Evolutionary conservation across 805 yeast genomes (phyloP).

Genomic region (Monosporozyma servazzii): DNA sequence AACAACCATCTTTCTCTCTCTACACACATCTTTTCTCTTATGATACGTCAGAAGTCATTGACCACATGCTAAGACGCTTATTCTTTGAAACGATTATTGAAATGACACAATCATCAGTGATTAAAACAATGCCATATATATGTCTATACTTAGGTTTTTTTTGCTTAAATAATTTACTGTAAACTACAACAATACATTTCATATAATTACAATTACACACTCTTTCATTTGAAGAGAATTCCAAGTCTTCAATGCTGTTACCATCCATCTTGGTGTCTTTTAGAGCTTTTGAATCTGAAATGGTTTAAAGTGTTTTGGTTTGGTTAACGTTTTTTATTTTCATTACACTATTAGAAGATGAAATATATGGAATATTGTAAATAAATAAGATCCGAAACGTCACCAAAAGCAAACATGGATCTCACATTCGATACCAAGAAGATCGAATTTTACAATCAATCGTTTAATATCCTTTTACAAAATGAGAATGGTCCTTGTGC

Average conservation of each 20-base stretch:
- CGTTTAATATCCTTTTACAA: constrained; percentile 53
- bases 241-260: not conserved
- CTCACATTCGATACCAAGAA: constrained; percentile 16
- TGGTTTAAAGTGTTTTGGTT: too few species aligned
- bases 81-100: not conserved
- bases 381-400: not conserved
- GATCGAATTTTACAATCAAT: constrained; percentile 26
- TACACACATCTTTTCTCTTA: not conserved
- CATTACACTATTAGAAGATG: not conserved
- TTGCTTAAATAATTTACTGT: not conserved
- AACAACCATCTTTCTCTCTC: not conserved
- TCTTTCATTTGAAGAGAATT: not conserved
- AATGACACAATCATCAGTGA: not conserved
- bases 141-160: not conserved
- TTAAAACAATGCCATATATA: not conserved
- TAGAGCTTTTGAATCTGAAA: too few species aligned
- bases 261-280: too few species aligned
- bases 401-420: not conserved
- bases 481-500: constrained; percentile 89
- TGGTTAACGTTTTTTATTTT: too few species aligned
- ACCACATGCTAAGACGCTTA: not conserved
- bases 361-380: not conserved
- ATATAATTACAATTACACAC: not conserved
- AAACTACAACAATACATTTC: not conserved
- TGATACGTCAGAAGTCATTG: not conserved